Conservation (phyloP, 805 yeast species). For the Saccharomycopsis microspora region DNA sequence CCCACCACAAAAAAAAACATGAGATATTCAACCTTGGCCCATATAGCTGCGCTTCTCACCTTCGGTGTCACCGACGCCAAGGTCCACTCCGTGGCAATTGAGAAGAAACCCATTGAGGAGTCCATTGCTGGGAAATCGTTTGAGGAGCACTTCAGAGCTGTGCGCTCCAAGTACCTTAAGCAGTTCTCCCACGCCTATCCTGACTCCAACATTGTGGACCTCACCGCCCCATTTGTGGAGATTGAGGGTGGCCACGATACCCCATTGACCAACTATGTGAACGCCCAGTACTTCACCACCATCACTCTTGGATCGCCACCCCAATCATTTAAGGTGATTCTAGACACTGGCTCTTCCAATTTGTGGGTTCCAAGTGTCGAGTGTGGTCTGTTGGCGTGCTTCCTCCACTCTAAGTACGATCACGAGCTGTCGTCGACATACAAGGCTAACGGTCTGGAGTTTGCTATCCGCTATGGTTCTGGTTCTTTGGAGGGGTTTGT, state of each 20-base stretch:
- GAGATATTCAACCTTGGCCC: slow-evolving; percentile 11
- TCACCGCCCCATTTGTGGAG: slow-evolving; percentile 16
- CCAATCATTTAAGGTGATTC: slow-evolving; percentile 83
- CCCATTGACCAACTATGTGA: slow-evolving; percentile 86
- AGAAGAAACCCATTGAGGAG: slow-evolving; percentile 47
- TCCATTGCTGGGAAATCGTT: slow-evolving; percentile 40
- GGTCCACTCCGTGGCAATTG: slow-evolving; percentile 43
- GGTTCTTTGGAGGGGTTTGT: slow-evolving; percentile 90
- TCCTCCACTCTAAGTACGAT: slow-evolving; percentile 84
- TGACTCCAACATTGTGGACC: slow-evolving; percentile 21
- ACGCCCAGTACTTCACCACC: slow-evolving; percentile 94
- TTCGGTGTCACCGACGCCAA: slow-evolving; percentile 32
- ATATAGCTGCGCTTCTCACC: slow-evolving; percentile 8
- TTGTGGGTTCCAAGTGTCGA: slow-evolving; percentile 91
- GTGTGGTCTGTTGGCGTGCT: slow-evolving; percentile 92
- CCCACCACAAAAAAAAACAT: slow-evolving; percentile 1
- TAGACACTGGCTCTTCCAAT: slow-evolving; percentile 95
- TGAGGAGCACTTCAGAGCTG: slow-evolving; percentile 41
- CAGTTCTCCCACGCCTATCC: slow-evolving; percentile 35
- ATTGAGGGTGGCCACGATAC: slow-evolving; percentile 48
- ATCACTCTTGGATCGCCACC: slow-evolving; percentile 87
- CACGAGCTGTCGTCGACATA: slow-evolving; percentile 74
- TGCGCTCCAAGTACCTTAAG: slow-evolving; percentile 51
- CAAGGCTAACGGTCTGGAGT: slow-evolving; percentile 76
- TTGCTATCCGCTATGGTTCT: slow-evolving; percentile 82